Percentiles rank a stretch among this genome's conserved stretches.
Evolutionary conservation across 495 filamentous ascomycete species (phyloP).

Genomic region (Trichocladium antarcticum): DNA sequence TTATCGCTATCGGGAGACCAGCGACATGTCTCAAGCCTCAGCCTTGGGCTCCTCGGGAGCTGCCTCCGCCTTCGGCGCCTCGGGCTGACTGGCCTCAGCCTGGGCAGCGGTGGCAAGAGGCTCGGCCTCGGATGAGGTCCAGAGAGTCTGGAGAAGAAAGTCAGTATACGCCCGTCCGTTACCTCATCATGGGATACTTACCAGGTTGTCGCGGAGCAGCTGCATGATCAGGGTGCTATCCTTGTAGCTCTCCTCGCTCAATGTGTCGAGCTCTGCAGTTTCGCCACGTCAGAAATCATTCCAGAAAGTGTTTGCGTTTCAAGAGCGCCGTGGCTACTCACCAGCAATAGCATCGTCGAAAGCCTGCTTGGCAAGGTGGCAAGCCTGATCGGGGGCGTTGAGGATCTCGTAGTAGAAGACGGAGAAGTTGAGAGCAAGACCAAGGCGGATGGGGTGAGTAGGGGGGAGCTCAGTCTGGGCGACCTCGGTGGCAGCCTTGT

Average conservation of each 20-base stretch:
- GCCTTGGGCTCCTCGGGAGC: constrained; percentile 43
- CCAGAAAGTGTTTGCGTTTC: not conserved
- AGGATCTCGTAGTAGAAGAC: constrained; percentile 99
- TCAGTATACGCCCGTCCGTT: constrained; percentile 5
- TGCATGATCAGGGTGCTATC: constrained; percentile 99
- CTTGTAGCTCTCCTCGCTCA: constrained; percentile 99
- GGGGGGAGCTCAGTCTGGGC: constrained; percentile 95
- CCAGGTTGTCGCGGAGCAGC: constrained; percentile 94
- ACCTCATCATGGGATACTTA: constrained; percentile 38
- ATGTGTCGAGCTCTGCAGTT: constrained; percentile 79
- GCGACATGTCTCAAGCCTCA: constrained; percentile 27
- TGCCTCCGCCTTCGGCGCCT: constrained; percentile 34
- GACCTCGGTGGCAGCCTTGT: constrained; percentile 97
- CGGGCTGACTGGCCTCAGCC: constrained; percentile 52
- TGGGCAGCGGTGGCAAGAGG: constrained; percentile 48
- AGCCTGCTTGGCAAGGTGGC: constrained; percentile 98
- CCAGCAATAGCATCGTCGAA: constrained; percentile 98
- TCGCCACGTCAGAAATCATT: constrained; percentile 14
- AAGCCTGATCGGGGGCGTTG: constrained; percentile 96
- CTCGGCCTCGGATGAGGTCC: constrained; percentile 98
- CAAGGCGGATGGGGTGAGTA: constrained; percentile 97
- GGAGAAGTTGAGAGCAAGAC: constrained; percentile 97
- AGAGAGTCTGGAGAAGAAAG: constrained; percentile 63
- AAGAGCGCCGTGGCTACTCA: constrained; percentile 33
- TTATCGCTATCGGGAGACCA: constrained; percentile 27